Percentiles rank a stretch among this genome's conserved stretches.
These are phyloP conservation scores for Fusarium pilosicola DNA, from an alignment of 2,329 filamentous ascomycete species.

Conservation along the genomic window DNA sequence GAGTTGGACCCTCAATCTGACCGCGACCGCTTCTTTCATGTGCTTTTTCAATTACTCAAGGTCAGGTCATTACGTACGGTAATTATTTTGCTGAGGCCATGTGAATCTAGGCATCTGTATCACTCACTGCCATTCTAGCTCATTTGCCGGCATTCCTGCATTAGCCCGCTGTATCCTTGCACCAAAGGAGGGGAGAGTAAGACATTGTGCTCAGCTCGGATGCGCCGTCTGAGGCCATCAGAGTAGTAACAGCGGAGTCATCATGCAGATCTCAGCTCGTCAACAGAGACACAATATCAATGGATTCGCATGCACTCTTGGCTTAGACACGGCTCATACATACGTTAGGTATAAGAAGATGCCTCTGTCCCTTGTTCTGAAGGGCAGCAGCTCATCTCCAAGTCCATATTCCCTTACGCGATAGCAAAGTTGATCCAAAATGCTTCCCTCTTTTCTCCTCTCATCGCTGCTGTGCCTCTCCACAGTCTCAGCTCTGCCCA, in stretches of 20 bases:
- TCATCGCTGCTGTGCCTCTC: conserved; percentile 26
- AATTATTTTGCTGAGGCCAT: background rate
- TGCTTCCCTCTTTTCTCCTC: conserved; percentile 33
- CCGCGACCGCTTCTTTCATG: background rate
- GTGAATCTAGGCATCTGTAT: background rate
- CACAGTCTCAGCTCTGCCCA: conserved; percentile 24
- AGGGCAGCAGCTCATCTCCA: background rate
- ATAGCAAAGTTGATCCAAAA: background rate
- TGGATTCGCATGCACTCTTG: background rate
- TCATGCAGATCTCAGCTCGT: conserved; percentile 8
- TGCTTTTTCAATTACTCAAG: background rate
- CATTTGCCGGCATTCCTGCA: conserved; percentile 10
- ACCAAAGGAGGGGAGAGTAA: background rate
- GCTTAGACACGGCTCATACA: background rate
- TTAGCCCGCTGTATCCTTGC: conserved; percentile 1
- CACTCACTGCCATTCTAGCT: background rate
- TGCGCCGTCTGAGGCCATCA: conserved; percentile 1
- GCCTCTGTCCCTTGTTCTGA: accelerated
- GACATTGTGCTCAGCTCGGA: conserved; percentile 14
- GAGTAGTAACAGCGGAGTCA: background rate
- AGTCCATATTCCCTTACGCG: background rate
- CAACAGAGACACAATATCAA: background rate
- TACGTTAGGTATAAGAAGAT: conserved; percentile 10
- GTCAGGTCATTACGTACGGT: background rate
- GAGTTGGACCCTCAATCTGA: background rate